Percentiles rank a stretch among this genome's conserved stretches.
Conservation (phyloP, 2,329 filamentous ascomycete species). For the Colletotrichum sp. region DNA sequence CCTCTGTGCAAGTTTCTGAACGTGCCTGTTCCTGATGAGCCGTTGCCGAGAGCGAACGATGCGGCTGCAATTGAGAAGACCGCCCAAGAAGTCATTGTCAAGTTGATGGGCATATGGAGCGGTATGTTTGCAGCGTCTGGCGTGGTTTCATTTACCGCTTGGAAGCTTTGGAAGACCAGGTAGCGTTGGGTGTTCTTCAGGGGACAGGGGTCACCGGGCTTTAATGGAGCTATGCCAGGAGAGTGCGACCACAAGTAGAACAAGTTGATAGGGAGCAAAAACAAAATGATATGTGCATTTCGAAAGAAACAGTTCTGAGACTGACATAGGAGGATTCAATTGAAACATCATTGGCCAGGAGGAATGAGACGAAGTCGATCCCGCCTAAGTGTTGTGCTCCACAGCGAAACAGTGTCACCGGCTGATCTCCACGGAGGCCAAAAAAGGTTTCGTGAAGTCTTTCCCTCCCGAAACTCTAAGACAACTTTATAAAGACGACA, state of each 20-base stretch:
- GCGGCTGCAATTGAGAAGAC: background rate
- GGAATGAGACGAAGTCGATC: background rate
- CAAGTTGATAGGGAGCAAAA: too few species aligned
- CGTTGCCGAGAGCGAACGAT: conserved; percentile 22
- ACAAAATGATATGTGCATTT: background rate
- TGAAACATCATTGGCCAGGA: background rate
- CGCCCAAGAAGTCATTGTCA: background rate
- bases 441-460: background rate
- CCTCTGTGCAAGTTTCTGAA: conserved; percentile 40
- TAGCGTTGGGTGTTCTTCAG: background rate
- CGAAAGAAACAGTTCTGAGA: background rate
- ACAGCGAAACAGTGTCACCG: background rate
- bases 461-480: background rate
- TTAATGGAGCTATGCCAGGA: too few species aligned
- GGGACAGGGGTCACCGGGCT: too few species aligned
- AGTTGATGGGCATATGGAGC: background rate
- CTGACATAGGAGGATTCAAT: fast-evolving
- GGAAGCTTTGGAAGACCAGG: background rate
- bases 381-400: background rate
- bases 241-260: too few species aligned
- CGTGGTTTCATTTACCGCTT: background rate
- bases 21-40: conserved; percentile 30
- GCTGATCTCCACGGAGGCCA: background rate
- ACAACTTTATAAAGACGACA: background rate
- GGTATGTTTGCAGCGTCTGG: background rate